These are phyloP conservation scores for Boletus austroedulis DNA, from an alignment of 1,284 basidiomycete species.

Conservation along the genomic window DNA sequence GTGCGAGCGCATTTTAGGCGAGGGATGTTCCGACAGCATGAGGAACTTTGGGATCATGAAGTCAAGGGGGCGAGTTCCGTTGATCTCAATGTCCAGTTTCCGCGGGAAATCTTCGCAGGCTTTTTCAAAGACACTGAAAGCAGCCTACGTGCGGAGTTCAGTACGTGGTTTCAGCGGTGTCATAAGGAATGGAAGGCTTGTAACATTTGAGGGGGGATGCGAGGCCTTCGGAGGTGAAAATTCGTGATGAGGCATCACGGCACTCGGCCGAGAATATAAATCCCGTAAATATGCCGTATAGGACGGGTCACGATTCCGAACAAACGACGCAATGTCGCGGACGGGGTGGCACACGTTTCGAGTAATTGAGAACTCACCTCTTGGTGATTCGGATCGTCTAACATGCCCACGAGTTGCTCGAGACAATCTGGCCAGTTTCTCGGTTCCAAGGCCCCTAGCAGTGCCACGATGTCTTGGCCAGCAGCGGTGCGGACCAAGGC, in stretches of 20 bases:
- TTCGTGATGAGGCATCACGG: conserved; percentile 6
- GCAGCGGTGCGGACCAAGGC: conserved; percentile 89
- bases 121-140: conserved; percentile 93
- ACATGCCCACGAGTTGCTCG: conserved; percentile 72
- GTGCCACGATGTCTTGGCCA: conserved; percentile 85
- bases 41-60: conserved; percentile 97
- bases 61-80: conserved; percentile 83
- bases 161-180: conserved; percentile 14
- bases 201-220: not conserved
- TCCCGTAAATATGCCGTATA: conserved; percentile 8
- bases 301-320: conserved; percentile 1
- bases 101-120: conserved; percentile 96
- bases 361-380: conserved; percentile 60
- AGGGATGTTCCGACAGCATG: conserved; percentile 77
- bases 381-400: conserved; percentile 77
- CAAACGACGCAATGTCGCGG: conserved; percentile 10
- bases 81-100: conserved; percentile 91
- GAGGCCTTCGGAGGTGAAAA: conserved; percentile 2
- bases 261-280: conserved; percentile 2
- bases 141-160: conserved; percentile 57
- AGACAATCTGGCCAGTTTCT: conserved; percentile 93
- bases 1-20: conserved; percentile 87
- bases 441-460: conserved; percentile 82
- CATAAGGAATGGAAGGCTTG: conserved; percentile 12
- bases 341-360: not conserved